These are phyloP conservation scores for Volvariella volvacea DNA, from an alignment of 1,284 basidiomycete species.

Conservation along the genomic window DNA sequence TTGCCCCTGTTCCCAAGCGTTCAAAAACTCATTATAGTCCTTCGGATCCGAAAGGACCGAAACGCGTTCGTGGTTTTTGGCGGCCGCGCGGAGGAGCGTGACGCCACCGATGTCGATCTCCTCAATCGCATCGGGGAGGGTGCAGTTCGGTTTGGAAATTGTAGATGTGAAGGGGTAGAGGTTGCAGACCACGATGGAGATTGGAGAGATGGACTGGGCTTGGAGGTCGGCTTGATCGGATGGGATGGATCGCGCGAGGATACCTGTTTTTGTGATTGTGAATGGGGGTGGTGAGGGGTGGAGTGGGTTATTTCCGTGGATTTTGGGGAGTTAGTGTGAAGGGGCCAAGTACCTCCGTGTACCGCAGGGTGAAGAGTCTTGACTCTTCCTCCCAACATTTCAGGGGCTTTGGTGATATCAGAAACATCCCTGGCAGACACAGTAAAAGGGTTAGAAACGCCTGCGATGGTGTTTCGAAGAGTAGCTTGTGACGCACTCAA, in stretches of 20 bases:
- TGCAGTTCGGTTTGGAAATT: constrained; percentile 84
- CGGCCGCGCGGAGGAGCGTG: constrained; percentile 94
- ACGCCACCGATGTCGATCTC: constrained; percentile 99
- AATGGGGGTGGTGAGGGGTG: not conserved
- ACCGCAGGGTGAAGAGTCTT: constrained; percentile 99
- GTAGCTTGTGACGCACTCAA: constrained; percentile 60
- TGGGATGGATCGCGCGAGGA: constrained; percentile 82
- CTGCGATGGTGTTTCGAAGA: not conserved
- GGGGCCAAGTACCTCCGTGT: constrained; percentile 72
- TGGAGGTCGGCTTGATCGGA: constrained; percentile 83
- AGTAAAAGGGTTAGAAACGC: not conserved
- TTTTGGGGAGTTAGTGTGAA: not conserved
- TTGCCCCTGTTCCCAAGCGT: constrained; percentile 62
- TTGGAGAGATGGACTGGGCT: constrained; percentile 80
- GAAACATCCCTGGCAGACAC: constrained; percentile 78
- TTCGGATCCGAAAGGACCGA: constrained; percentile 89
- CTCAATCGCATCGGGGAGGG: constrained; percentile 89
- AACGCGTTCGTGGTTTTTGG: constrained; percentile 96
- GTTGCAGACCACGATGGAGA: constrained; percentile 97
- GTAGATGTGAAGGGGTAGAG: constrained; percentile 96
- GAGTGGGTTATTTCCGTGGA: not conserved
- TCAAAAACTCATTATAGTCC: constrained; percentile 87
- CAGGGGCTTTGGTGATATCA: constrained; percentile 97
- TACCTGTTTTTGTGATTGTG: constrained; percentile 61
- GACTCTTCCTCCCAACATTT: constrained; percentile 98